Evolutionary conservation across 2,329 filamentous ascomycete genomes (phyloP), one percentile per base, ranked within the genome.

Genomic region (Chaetomium olivaceum): DNA sequence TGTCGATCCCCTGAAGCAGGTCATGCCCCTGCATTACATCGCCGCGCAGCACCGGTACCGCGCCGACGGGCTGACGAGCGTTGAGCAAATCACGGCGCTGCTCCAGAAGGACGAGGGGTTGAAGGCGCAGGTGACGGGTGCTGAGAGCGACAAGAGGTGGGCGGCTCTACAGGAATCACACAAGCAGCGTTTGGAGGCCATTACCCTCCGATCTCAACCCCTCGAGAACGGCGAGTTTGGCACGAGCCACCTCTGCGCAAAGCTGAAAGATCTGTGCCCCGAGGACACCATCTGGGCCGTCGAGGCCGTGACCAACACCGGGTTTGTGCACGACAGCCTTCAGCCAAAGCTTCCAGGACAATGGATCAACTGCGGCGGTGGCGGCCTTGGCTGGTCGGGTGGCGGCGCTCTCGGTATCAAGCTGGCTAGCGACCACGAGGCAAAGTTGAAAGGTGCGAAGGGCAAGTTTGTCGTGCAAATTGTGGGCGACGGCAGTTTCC

Each of bases 11-110:
- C 77, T 89, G 27, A 90, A 90, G 78, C 86, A 89, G 75, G 83
- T 89, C 75, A 92, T 92, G 82, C 89, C 89, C 0, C 80, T 92
- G 21, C 89, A 89, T 73, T 93, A 92, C 71, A 84, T 93, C 56
- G 81, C 84, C 12, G 87, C 90, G 1, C 80, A 86, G 67, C 83
- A 84, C 3, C 83, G 90, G 1, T 92, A 88, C 76, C 83, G 85
- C 48, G 90, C 89, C 6, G 89, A 92, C 72, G 83, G 85, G 2
- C 80, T 85, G 57, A 84, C 83, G 0, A 80, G 91, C 0, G 76
- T 97, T 3, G 84, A 85, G 43, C 92, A 97, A 74, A 79, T 97
- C 33, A 88, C 84, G 2, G 80, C 81, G 2, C 83, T 88, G 60
- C 81, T 95, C 55, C 79, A 80, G 48, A 72, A 78, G 9, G 81